Percentiles rank a stretch among this genome's conserved stretches.
phyloP scores from a whole-genome alignment of 1,284 basidiomycete species.

The Cryptococcus wingfieldii region DNA sequence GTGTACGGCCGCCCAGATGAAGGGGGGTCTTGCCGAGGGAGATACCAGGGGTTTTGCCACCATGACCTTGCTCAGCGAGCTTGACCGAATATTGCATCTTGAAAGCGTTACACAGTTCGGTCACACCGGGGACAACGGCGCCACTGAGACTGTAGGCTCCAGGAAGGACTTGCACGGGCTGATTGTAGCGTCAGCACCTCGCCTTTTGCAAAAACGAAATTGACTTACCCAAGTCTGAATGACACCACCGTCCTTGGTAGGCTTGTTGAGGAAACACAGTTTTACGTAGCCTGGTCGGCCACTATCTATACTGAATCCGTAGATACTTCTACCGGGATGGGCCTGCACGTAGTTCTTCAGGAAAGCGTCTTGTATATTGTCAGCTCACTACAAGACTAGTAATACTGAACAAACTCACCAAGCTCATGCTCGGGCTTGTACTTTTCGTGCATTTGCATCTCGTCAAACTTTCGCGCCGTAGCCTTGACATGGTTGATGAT shows the following conservation, averaged over 20 bases:
- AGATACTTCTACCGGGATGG: slow-evolving; percentile 90
- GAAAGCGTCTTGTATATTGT: slow-evolving; percentile 62
- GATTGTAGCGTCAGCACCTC: slow-evolving; percentile 8
- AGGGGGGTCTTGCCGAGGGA: slow-evolving; percentile 51
- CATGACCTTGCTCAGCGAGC: slow-evolving; percentile 45
- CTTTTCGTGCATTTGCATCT: slow-evolving; percentile 93
- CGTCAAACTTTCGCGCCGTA: slow-evolving; percentile 88
- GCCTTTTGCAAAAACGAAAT: not conserved
- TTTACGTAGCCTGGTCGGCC: slow-evolving; percentile 89
- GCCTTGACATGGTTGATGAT: slow-evolving; percentile 97
- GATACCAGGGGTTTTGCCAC: slow-evolving; percentile 70
- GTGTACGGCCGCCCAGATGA: slow-evolving; percentile 64
- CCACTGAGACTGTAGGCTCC: slow-evolving; percentile 86
- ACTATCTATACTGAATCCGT: slow-evolving; percentile 90
- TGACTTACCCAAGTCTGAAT: slow-evolving; percentile 77
- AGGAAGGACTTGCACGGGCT: slow-evolving; percentile 85
- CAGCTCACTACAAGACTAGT: not conserved
- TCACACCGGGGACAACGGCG: slow-evolving; percentile 79
- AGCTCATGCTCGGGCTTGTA: slow-evolving; percentile 88
- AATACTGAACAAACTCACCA: slow-evolving; percentile 57
- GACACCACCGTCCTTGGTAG: slow-evolving; percentile 56
- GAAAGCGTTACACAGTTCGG: slow-evolving; percentile 91
- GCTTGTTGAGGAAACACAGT: slow-evolving; percentile 86
- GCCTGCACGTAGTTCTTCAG: slow-evolving; percentile 86
- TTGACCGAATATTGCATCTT: slow-evolving; percentile 65